phyloP scores from a whole-genome alignment of 345 rosid genomes.

The Citrus medica region DNA sequence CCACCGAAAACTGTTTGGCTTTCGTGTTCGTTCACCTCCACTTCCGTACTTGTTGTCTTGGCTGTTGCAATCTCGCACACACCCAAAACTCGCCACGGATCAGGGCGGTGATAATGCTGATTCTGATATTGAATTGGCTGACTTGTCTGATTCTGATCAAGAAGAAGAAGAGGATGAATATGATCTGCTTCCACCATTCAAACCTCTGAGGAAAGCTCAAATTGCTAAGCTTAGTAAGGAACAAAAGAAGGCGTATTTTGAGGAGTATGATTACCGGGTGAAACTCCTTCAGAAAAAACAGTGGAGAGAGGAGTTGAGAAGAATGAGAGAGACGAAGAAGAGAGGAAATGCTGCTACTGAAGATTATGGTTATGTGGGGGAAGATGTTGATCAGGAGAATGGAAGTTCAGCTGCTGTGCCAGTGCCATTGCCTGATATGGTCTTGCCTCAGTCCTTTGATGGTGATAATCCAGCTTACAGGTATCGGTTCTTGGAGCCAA shows the following conservation, averaged over 20 bases:
- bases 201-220: slow-evolving; percentile 75
- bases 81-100: slow-evolving; percentile 73
- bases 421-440: slow-evolving; percentile 90
- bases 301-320: slow-evolving; percentile 80
- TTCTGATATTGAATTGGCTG: slow-evolving; percentile 76
- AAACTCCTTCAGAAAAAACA: slow-evolving; percentile 92
- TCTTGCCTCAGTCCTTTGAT: slow-evolving; percentile 85
- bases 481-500: slow-evolving; percentile 86
- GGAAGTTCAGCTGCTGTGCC: slow-evolving; percentile 82
- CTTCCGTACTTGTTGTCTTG: slow-evolving; percentile 91
- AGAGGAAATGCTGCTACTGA: slow-evolving; percentile 59
- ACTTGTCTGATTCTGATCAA: slow-evolving; percentile 73
- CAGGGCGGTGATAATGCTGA: slow-evolving; percentile 83
- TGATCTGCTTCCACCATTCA: slow-evolving; percentile 93
- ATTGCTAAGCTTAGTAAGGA: slow-evolving; percentile 78
- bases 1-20: slow-evolving; percentile 81
- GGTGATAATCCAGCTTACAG: slow-evolving; percentile 80
- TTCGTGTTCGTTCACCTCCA: slow-evolving; percentile 81
- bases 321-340: slow-evolving; percentile 81
- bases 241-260: slow-evolving; percentile 76
- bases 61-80: slow-evolving; percentile 90
- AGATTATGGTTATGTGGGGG: slow-evolving; percentile 52
- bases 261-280: slow-evolving; percentile 95
- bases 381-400: slow-evolving; percentile 68
- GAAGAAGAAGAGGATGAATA: slow-evolving; percentile 88